These are phyloP conservation scores for Kitagawia praeruptora DNA, from an alignment of 129 eudicot genomes.

Conservation along the genomic window DNA sequence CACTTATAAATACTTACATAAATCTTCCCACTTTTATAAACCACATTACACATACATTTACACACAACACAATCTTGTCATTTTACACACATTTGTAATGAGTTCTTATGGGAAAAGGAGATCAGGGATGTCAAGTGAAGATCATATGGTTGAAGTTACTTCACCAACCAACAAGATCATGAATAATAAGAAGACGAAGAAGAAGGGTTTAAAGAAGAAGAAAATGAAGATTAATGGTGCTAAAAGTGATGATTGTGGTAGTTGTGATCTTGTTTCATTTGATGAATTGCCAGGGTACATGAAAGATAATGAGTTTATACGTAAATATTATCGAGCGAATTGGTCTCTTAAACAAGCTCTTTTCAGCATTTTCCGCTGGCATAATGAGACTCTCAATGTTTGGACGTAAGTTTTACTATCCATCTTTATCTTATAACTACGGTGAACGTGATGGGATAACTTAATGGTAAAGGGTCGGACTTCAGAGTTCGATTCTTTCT, in stretches of 20 bases:
- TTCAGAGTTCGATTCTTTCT: too few relatives aligned
- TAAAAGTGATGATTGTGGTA: not conserved
- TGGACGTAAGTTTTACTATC: constrained; percentile 68
- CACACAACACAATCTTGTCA: not conserved
- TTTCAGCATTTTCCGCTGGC: constrained; percentile 79
- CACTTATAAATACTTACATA: not conserved
- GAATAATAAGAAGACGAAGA: not conserved
- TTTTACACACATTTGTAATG: not conserved
- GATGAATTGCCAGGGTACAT: constrained; percentile 76
- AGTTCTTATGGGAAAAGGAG: constrained; percentile 8
- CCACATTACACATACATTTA: not conserved
- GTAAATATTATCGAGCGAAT: constrained; percentile 64
- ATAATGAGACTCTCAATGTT: constrained; percentile 89
- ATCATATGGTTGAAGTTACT: not conserved
- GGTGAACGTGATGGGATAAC: too few relatives aligned
- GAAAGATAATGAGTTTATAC: constrained; percentile 91
- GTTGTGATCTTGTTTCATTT: constrained; percentile 21
- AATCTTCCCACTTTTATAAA: not conserved
- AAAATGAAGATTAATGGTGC: not conserved
- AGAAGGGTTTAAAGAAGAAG: not conserved
- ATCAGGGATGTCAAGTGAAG: not conserved
- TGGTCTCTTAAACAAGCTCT: constrained; percentile 88
- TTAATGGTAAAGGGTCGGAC: too few relatives aligned
- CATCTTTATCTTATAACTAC: not conserved
- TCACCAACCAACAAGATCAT: not conserved